A percentile compares a stretch with the other conserved stretches of the same genome.
Conservation (phyloP, 2,329 filamentous ascomycete genomes). For the Microdochium nivale region DNA sequence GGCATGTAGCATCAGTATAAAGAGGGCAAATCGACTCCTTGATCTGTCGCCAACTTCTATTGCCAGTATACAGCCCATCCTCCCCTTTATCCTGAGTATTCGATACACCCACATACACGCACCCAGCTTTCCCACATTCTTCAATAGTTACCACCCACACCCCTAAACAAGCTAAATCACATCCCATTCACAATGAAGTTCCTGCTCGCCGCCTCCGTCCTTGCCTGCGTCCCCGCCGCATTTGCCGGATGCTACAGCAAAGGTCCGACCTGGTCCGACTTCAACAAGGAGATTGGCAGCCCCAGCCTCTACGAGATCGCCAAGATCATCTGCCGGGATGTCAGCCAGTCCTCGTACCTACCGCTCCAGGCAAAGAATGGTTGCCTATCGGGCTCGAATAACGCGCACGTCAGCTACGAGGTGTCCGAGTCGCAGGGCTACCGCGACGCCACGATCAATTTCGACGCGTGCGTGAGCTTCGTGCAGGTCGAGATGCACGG, state of each 20-base stretch:
- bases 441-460: background rate
- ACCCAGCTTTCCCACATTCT: too few relatives aligned
- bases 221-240: background rate
- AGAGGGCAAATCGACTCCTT: too few relatives aligned
- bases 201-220: background rate
- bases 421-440: background rate
- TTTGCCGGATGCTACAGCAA: background rate
- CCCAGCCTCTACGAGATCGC: background rate
- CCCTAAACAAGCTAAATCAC: too few relatives aligned
- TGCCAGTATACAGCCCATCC: too few relatives aligned
- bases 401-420: background rate
- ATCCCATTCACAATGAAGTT: background rate
- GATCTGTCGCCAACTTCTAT: too few relatives aligned
- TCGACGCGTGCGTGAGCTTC: background rate
- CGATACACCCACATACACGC: too few relatives aligned
- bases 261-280: background rate
- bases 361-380: background rate
- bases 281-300: background rate
- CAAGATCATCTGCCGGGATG: background rate
- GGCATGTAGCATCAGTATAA: too few relatives aligned
- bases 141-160: too few relatives aligned
- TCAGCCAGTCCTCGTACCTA: background rate
- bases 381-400: background rate
- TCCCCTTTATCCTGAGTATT: too few relatives aligned
- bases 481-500: background rate